A percentile compares a stretch with the other conserved stretches of the same genome.
phyloP scores from a whole-genome alignment of 345 rosid species.

The Adansonia digitata region DNA sequence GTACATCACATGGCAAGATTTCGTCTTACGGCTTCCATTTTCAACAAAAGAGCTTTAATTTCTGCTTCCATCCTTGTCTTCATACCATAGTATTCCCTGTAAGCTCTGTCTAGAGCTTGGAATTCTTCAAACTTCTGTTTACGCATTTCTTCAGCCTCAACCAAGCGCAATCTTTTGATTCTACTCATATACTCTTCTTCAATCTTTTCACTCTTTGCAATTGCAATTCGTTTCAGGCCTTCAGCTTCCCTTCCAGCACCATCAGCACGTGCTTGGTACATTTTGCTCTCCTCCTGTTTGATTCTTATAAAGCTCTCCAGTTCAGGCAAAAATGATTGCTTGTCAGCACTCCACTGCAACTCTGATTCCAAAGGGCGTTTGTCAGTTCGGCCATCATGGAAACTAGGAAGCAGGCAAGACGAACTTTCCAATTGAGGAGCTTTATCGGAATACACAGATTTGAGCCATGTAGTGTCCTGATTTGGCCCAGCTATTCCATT shows the following conservation, averaged over 20 bases:
- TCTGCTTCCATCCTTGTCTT: slow-evolving; percentile 79
- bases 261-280: slow-evolving; percentile 89
- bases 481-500: slow-evolving; percentile 48
- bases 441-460: slow-evolving; percentile 54
- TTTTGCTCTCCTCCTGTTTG: slow-evolving; percentile 82
- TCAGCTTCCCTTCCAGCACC: slow-evolving; percentile 89
- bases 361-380: slow-evolving; percentile 40
- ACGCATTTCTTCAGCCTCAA: slow-evolving; percentile 60
- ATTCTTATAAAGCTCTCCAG: slow-evolving; percentile 81
- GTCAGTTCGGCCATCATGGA: slow-evolving; percentile 42
- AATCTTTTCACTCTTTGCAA: slow-evolving; percentile 66
- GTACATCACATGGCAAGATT: slow-evolving; percentile 49
- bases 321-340: slow-evolving; percentile 76
- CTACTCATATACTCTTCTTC: slow-evolving; percentile 64
- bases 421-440: slow-evolving; percentile 52
- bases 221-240: slow-evolving; percentile 72
- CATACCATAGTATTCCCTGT: slow-evolving; percentile 34
- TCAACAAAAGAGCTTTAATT: slow-evolving; percentile 70
- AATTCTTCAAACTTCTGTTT: slow-evolving; percentile 67
- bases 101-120: slow-evolving; percentile 69
- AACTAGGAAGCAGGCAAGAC: slow-evolving; percentile 40
- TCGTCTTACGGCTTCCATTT: slow-evolving; percentile 83
- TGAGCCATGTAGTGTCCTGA: slow-evolving; percentile 56
- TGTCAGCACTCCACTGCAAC: slow-evolving; percentile 34
- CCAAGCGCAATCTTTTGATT: slow-evolving; percentile 53